These are phyloP conservation scores for Primulina tabacum DNA, from an alignment of 257 asterid genomes.

Conservation along the genomic window DNA sequence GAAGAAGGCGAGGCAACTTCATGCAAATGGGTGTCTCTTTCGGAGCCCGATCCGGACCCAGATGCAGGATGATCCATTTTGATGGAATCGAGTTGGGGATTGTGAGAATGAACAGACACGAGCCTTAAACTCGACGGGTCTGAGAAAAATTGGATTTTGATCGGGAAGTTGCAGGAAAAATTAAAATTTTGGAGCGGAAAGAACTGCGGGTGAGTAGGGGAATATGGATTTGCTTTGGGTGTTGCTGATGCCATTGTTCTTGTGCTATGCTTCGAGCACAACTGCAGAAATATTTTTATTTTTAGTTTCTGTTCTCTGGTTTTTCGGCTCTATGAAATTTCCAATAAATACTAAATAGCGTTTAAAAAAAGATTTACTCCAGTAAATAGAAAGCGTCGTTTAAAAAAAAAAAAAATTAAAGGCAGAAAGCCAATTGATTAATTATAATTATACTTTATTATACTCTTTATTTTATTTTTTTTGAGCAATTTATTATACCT, in stretches of 20 bases:
- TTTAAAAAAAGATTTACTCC: too few relatives aligned
- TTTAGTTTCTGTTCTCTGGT: not conserved
- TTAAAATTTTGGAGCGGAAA: constrained; percentile 13
- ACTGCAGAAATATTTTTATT: too few relatives aligned
- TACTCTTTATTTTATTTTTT: too few relatives aligned
- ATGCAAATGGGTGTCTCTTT: constrained; percentile 26
- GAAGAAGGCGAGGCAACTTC: constrained; percentile 49
- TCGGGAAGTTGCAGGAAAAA: constrained; percentile 30
- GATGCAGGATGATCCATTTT: constrained; percentile 36
- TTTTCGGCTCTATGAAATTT: not conserved
- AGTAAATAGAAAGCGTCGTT: too few relatives aligned
- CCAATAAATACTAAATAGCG: too few relatives aligned
- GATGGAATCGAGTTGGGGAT: constrained; percentile 55
- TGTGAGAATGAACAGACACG: constrained; percentile 46
- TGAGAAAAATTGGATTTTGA: constrained; percentile 38
- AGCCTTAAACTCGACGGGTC: constrained; percentile 36
- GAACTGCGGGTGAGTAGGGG: constrained; percentile 4
- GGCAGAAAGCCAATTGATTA: too few relatives aligned
- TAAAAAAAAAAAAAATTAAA: too few relatives aligned
- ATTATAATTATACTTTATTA: too few relatives aligned
- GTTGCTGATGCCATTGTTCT: constrained; percentile 41
- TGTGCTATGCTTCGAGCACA: not conserved
- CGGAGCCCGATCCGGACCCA: constrained; percentile 43
- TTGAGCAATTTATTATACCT: too few relatives aligned
- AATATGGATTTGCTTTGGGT: constrained; percentile 30